Percentiles rank a stretch among this genome's conserved stretches.
Evolutionary conservation across 805 yeast species (phyloP).

Genomic region (Metschnikowia cubensis): DNA sequence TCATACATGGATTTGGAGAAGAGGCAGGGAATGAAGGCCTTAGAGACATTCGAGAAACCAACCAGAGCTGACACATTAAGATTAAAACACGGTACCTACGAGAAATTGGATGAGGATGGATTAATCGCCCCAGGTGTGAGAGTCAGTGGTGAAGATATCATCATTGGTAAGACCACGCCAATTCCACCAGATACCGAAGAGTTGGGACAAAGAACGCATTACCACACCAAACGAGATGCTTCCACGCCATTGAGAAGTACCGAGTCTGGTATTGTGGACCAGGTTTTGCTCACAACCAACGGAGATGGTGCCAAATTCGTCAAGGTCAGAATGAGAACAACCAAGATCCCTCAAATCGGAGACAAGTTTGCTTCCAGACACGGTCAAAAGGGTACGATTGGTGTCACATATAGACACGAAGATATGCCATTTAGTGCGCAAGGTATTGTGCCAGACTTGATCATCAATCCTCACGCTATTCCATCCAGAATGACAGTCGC

Average conservation of each 20-base stretch:
- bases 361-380: constrained; percentile 99
- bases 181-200: constrained; percentile 99
- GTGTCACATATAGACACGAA: constrained; percentile 97
- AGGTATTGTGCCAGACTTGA: constrained; percentile 95
- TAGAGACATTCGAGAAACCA: constrained; percentile 97
- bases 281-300: constrained; percentile 92
- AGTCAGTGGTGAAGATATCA: constrained; percentile 98
- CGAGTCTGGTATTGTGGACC: constrained; percentile 97
- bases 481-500: constrained; percentile 99
- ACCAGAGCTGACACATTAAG: constrained; percentile 90
- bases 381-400: constrained; percentile 99
- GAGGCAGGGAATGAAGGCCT: constrained; percentile 96
- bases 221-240: constrained; percentile 97
- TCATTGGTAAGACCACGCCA: constrained; percentile 98
- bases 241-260: constrained; percentile 96
- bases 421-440: constrained; percentile 97
- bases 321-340: constrained; percentile 97
- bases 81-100: constrained; percentile 97
- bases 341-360: constrained; percentile 98
- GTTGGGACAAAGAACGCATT: constrained; percentile 96
- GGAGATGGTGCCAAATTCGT: constrained; percentile 98
- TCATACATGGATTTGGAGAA: constrained; percentile 98
- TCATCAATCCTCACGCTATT: constrained; percentile 98
- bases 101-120: constrained; percentile 97
- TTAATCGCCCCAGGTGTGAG: constrained; percentile 97